Base-by-base conservation (phyloP, 148 eudicot genomes). In the Rhododendron williamsianum region DNA sequence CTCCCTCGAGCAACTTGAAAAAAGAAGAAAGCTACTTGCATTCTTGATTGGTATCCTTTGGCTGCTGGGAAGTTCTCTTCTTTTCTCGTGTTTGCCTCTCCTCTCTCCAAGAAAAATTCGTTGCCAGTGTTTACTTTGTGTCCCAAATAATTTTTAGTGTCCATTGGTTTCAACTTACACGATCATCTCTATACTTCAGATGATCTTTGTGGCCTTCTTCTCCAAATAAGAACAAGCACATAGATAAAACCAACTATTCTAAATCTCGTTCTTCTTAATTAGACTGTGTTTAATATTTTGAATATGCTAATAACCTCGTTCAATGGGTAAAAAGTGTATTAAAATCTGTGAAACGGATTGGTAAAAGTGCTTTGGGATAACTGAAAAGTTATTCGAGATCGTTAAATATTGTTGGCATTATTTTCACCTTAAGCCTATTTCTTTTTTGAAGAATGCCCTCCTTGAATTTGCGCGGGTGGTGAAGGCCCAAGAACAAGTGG, bases 401-500 rank as follows among this genome's bases (percentile, higher is more conserved):
- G 25, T 21, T 5, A 58, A 51, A 19, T 58, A 5, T 58, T 58
- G n/a, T 58, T 58, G 65, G 9, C 2, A 19, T 58, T 69, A 3
- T 69, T n/a, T 69, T 6, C 74, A n/a, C 30, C 74, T 69, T 10
- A 25, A 35, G 30, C 74, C 74, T 27, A 25, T 69, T 69, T 33
- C 30, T 36, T 74, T 30, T 71, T 11, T 74, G 78, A 78, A 96
- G 98, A 96, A 96, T 93, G 93, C 93, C 67, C 84, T 92, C 78
- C 91, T 96, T 19, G 98, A 95, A 93, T 91, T 96, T 63, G 95
- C 81, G 35, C 92, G 96, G 90, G 94, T 96, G 80, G 90, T 96
- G 49, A 95, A 95, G 82, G 94, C 96, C 5, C 89, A 93, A 83
- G 96, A 94, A 71, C 98, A 95, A 83, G 92, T 91, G 81, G 97